Evolutionary conservation across 495 filamentous ascomycete species (phyloP), one percentile per base, ranked within the genome.

Genomic region (Talaromyces ruber): DNA sequence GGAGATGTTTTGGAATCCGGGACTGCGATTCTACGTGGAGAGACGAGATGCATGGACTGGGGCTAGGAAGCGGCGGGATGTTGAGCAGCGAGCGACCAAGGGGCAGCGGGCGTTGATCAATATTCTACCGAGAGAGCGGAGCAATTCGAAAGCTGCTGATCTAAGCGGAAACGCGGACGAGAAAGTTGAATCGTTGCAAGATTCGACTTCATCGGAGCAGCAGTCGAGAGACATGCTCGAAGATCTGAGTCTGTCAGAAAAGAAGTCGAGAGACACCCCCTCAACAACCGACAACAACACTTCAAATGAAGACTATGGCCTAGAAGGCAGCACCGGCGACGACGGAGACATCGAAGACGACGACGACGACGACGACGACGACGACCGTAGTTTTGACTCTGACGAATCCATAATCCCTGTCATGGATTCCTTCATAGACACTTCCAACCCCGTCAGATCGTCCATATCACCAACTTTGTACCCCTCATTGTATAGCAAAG

Each of bases 21-120:
- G 94, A 0, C 70, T 98, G 45, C 79, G 84, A 52, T 86, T 85
- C 65, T 98, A 88, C 76, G 78, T 85, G 52, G 83, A 83, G 34
- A 78, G 90, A 57, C 82, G 94, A 45, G 84, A 97, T 74, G 87
- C 84, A 16, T 98, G 94, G 94, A 89, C 91, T 11, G 87, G 88
- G n/a, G 94, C 92, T 3, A 77, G 65, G 43, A 73, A 70, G 24
- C 69, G 68, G 53, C 62, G 68, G 30, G 28, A 28, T 34, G 24
- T 60, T 29, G 25, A 18, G 6, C 21, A 43, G 21, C 34, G 37
- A 30, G 8, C 24, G n/a, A 28, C 22, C 25, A n/a, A 21, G 7
- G 4, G 28, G n/a, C 59, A 51, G 28, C 21, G 1, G 29, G 57
- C 24, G 5, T 16, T 26, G 24, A 16, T 57, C 16, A 32, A 57